Conservation (phyloP, 495 filamentous ascomycete genomes). For the Sordaria brevicollis region DNA sequence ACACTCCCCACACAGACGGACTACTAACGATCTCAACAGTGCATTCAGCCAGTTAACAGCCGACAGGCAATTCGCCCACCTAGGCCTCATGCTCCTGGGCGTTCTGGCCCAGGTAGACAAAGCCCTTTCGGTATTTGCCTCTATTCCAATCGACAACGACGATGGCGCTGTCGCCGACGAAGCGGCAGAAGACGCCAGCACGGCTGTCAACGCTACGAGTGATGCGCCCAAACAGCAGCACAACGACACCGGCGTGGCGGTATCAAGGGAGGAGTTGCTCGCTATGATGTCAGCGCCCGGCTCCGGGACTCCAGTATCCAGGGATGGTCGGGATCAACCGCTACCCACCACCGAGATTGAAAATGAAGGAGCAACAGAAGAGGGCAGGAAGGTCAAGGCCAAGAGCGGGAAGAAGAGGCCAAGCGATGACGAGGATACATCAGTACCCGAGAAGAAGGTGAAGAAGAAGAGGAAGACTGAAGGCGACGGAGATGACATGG, state of each 20-base stretch:
- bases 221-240: not conserved
- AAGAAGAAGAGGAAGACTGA: slow-evolving; percentile 21
- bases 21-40: slow-evolving; percentile 10
- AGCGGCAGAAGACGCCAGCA: slow-evolving; percentile 3
- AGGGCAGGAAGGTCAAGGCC: not conserved
- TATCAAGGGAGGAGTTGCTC: slow-evolving; percentile 4
- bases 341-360: not conserved
- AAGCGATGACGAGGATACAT: not conserved
- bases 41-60: slow-evolving; percentile 62
- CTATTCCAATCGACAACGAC: slow-evolving; percentile 3
- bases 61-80: slow-evolving; percentile 62
- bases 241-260: slow-evolving; percentile 13
- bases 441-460: slow-evolving; percentile 5
- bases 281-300: not conserved
- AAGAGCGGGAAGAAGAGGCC: not conserved
- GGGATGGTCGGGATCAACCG: not conserved
- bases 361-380: not conserved
- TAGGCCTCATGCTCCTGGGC: slow-evolving; percentile 68
- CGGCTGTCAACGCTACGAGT: not conserved
- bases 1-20: not conserved
- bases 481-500: slow-evolving; percentile 15
- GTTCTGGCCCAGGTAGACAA: slow-evolving; percentile 49
- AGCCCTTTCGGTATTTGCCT: slow-evolving; percentile 23
- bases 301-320: not conserved
- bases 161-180: not conserved